phyloP scores from a whole-genome alignment of 371 early-diverging fungal species.

The Thermomucor indicae-seudaticae region DNA sequence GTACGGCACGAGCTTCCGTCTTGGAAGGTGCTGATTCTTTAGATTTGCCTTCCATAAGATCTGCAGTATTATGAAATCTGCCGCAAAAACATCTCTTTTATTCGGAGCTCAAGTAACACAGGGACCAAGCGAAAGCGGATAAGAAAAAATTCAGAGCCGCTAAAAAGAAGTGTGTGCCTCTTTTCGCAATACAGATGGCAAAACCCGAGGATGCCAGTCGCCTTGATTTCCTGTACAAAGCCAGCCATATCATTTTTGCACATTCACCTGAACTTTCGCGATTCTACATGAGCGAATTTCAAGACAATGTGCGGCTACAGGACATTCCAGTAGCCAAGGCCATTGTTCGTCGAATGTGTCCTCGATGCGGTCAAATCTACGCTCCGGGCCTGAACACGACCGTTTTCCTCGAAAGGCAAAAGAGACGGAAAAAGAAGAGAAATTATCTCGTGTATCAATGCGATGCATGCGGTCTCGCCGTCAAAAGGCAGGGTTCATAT shows the following conservation, averaged over 20 bases:
- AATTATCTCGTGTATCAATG: slow-evolving; percentile 21
- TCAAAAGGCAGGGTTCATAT: neutral
- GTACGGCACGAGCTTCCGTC: slow-evolving; percentile 9
- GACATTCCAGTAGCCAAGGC: slow-evolving; percentile 20
- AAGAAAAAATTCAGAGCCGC: too few relatives aligned
- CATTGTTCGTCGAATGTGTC: slow-evolving; percentile 19
- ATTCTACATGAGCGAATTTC: slow-evolving; percentile 43
- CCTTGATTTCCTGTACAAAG: slow-evolving; percentile 31
- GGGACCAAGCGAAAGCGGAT: too few relatives aligned
- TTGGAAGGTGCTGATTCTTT: too few relatives aligned
- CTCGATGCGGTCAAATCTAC: slow-evolving; percentile 34
- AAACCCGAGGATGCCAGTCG: too few relatives aligned
- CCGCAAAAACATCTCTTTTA: too few relatives aligned
- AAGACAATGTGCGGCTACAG: slow-evolving; percentile 21
- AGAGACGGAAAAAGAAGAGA: slow-evolving; percentile 4
- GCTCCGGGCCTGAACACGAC: slow-evolving; percentile 23
- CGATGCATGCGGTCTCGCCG: slow-evolving; percentile 14
- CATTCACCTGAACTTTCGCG: slow-evolving; percentile 26
- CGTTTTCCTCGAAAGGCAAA: slow-evolving; percentile 6
- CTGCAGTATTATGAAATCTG: too few relatives aligned
- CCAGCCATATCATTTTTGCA: slow-evolving; percentile 21
- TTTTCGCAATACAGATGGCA: too few relatives aligned
- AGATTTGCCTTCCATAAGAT: too few relatives aligned
- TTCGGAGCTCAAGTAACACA: too few relatives aligned
- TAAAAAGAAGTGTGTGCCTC: too few relatives aligned